Conservation (phyloP, 805 yeast species). For the Pichia rugopelliculosa region DNA sequence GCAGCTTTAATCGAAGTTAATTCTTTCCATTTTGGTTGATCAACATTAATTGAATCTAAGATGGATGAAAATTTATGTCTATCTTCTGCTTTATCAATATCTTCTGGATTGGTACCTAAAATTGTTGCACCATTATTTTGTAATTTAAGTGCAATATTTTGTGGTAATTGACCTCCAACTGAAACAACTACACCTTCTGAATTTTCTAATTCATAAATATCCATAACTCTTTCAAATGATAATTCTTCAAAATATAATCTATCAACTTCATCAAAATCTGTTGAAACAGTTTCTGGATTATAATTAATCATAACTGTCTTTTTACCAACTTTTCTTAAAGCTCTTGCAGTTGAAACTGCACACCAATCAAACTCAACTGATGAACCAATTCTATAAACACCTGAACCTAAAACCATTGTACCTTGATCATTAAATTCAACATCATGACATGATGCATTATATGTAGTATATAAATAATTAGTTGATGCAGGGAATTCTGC, state of each 20-base stretch:
- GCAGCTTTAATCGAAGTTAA: constrained; percentile 83
- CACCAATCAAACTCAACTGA: constrained; percentile 99
- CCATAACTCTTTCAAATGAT: constrained; percentile 93
- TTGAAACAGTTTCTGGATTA: constrained; percentile 97
- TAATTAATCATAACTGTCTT: constrained; percentile 95
- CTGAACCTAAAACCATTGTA: constrained; percentile 94
- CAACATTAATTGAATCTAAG: constrained; percentile 85
- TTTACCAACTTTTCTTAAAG: constrained; percentile 79
- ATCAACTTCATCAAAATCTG: constrained; percentile 98
- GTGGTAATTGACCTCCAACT: constrained; percentile 98
- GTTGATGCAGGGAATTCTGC: constrained; percentile 99
- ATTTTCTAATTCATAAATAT: constrained; percentile 87
- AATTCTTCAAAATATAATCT: constrained; percentile 94
- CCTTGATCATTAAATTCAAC: constrained; percentile 84
- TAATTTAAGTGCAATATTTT: constrained; percentile 84
- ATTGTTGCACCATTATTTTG: constrained; percentile 81
- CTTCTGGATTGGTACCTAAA: constrained; percentile 89
- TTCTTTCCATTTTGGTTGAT: constrained; percentile 98
- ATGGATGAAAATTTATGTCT: constrained; percentile 96
- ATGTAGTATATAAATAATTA: constrained; percentile 91
- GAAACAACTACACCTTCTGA: constrained; percentile 90
- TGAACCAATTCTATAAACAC: constrained; percentile 97
- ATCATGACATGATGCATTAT: constrained; percentile 84
- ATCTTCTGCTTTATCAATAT: constrained; percentile 95
- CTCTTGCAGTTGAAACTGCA: constrained; percentile 94